A percentile compares a stretch with the other conserved stretches of the same genome.
These are phyloP conservation scores for Fusarium paranaense DNA, from an alignment of 2,329 filamentous ascomycete species.

Conservation along the genomic window DNA sequence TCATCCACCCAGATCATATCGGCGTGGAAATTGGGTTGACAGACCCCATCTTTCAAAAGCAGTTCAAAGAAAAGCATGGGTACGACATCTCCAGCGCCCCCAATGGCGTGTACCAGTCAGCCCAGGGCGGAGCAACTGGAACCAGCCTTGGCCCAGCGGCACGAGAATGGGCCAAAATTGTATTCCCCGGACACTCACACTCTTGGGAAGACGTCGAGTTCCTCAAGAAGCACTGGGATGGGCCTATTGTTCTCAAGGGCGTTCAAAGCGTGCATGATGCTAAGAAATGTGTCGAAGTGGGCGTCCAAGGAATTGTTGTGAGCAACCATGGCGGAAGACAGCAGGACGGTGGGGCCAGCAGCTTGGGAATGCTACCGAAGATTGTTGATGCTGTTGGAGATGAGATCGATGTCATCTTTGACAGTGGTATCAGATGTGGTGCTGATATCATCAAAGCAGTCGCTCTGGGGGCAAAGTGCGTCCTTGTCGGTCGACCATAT, in stretches of 20 bases:
- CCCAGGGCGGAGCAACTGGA: slow-evolving; percentile 22
- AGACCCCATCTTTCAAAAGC: slow-evolving; percentile 26
- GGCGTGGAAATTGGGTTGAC: slow-evolving; percentile 30
- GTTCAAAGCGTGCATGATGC: slow-evolving; percentile 26
- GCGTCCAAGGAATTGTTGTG: slow-evolving; percentile 27
- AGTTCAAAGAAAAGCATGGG: slow-evolving; percentile 22
- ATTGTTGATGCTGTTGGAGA: slow-evolving; percentile 19
- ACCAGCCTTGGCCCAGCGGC: slow-evolving; percentile 19
- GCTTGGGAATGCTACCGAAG: slow-evolving; percentile 17
- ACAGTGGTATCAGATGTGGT: slow-evolving; percentile 21
- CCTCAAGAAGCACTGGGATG: slow-evolving; percentile 28
- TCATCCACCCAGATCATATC: slow-evolving; percentile 30
- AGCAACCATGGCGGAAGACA: slow-evolving; percentile 30
- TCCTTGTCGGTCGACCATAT: slow-evolving; percentile 17
- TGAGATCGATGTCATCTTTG: slow-evolving; percentile 13
- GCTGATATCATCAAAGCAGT: slow-evolving; percentile 27
- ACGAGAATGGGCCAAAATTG: slow-evolving; percentile 33
- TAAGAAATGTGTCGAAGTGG: slow-evolving; percentile 18
- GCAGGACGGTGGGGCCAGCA: slow-evolving; percentile 28
- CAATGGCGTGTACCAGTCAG: slow-evolving; percentile 21
- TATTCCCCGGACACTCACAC: slow-evolving; percentile 26
- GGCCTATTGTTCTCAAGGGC: slow-evolving; percentile 23
- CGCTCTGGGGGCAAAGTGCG: slow-evolving; percentile 24
- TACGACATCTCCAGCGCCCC: slow-evolving; percentile 18
- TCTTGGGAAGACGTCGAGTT: slow-evolving; percentile 25